Evolutionary conservation across 495 filamentous ascomycete species (phyloP).

Genomic region (Xylaria cubensis): DNA sequence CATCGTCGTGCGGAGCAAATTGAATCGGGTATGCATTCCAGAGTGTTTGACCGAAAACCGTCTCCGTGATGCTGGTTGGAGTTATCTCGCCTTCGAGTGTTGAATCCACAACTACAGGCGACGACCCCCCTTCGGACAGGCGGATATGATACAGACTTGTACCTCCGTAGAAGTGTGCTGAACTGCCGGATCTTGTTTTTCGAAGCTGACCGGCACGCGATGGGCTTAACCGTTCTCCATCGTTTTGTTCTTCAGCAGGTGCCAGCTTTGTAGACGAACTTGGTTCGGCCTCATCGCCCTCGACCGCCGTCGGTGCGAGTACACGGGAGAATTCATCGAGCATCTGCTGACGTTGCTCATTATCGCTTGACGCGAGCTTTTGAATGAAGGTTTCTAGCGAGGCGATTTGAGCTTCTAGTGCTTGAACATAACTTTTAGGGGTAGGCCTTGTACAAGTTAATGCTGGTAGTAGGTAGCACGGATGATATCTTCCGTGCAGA

Average conservation of each 20-base stretch:
- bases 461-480: not conserved
- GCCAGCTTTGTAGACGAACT: slow-evolving; percentile 2
- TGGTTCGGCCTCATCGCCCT: slow-evolving; percentile 1
- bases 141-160: slow-evolving; percentile 43
- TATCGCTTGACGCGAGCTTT: slow-evolving; percentile 36
- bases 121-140: slow-evolving; percentile 28
- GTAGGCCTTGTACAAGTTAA: slow-evolving; percentile 33
- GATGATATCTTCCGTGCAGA: not conserved
- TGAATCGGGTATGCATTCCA: slow-evolving; percentile 25
- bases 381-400: slow-evolving; percentile 41
- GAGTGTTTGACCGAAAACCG: slow-evolving; percentile 16
- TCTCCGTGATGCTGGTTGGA: slow-evolving; percentile 2
- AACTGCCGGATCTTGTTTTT: slow-evolving; percentile 35
- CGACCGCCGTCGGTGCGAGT: not conserved
- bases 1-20: slow-evolving; percentile 32
- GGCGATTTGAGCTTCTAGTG: slow-evolving; percentile 40
- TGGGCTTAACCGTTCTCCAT: slow-evolving; percentile 12
- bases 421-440: slow-evolving; percentile 38
- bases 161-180: slow-evolving; percentile 40
- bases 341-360: slow-evolving; percentile 26
- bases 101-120: slow-evolving; percentile 14
- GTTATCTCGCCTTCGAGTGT: slow-evolving; percentile 12
- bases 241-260: not conserved
- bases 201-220: slow-evolving; percentile 37
- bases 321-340: slow-evolving; percentile 26